Evolutionary conservation across 139 green algal species (phyloP).

Genomic region (Chloropicon primus): DNA sequence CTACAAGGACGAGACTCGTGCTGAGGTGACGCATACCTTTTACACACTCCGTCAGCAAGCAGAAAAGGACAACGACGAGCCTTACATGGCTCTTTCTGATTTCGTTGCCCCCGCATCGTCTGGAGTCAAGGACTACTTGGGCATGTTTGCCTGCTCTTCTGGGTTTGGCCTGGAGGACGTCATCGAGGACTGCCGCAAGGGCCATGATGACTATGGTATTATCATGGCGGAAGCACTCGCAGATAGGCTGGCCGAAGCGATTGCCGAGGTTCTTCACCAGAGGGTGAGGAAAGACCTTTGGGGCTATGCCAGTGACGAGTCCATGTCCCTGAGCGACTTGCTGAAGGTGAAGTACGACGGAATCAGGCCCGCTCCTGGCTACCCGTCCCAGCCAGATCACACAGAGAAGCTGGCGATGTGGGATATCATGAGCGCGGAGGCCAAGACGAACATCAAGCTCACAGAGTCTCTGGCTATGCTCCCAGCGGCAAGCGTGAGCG

Average conservation of each 20-base stretch:
- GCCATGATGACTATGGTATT: slow-evolving; percentile 41
- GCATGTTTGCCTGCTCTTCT: slow-evolving; percentile 71
- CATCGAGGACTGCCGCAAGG: slow-evolving; percentile 51
- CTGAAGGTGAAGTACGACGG: slow-evolving; percentile 98
- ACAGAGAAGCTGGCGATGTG: slow-evolving; percentile 97
- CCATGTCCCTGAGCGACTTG: slow-evolving; percentile 74
- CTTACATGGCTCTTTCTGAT: slow-evolving; percentile 86
- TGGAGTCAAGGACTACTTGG: slow-evolving; percentile 84
- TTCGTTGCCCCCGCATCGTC: slow-evolving; percentile 81
- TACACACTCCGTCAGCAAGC: slow-evolving; percentile 54
- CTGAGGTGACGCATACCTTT: slow-evolving; percentile 10
- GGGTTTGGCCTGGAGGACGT: slow-evolving; percentile 82
- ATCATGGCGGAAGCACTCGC: slow-evolving; percentile 98
- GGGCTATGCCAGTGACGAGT: slow-evolving; percentile 85
- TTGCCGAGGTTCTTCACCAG: slow-evolving; percentile 91
- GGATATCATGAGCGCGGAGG: slow-evolving; percentile 72
- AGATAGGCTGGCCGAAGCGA: slow-evolving; percentile 90
- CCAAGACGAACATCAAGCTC: slow-evolving; percentile 64
- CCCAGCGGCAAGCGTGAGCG: slow-evolving; percentile 78
- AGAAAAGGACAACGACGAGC: slow-evolving; percentile 68
- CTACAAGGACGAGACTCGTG: slow-evolving; percentile 23
- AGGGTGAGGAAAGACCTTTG: slow-evolving; percentile 72
- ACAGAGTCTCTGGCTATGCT: slow-evolving; percentile 95
- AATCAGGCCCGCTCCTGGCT: slow-evolving; percentile 93
- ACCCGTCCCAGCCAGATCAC: slow-evolving; percentile 97